phyloP scores from a whole-genome alignment of 805 yeast genomes.

The Kazachstania africana region DNA sequence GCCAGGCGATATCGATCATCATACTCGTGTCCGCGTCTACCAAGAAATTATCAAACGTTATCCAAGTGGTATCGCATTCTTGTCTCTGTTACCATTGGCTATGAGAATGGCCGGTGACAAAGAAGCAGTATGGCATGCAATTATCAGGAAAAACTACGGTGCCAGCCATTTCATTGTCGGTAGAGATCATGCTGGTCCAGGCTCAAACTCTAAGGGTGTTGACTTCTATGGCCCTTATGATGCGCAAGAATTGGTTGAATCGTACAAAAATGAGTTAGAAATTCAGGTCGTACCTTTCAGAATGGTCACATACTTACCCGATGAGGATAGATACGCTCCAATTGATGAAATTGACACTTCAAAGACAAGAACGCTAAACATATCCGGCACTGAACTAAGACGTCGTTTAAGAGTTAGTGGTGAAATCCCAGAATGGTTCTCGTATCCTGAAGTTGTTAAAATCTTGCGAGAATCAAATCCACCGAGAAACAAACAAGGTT shows the following conservation, averaged over 20 bases:
- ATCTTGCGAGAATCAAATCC: constrained; percentile 88
- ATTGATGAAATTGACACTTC: constrained; percentile 73
- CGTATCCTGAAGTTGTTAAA: constrained; percentile 90
- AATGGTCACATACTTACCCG: constrained; percentile 94
- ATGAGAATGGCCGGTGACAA: constrained; percentile 99
- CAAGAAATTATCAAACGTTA: constrained; percentile 84
- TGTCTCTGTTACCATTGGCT: constrained; percentile 83
- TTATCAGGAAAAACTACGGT: constrained; percentile 91
- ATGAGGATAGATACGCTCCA: constrained; percentile 89
- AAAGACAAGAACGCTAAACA: constrained; percentile 72
- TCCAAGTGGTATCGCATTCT: constrained; percentile 87
- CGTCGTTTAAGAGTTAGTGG: constrained; percentile 76
- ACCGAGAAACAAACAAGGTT: constrained; percentile 83
- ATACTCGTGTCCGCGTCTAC: constrained; percentile 92
- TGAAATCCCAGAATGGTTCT: constrained; percentile 92
- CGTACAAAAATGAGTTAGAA: constrained; percentile 63
- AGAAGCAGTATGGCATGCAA: constrained; percentile 97
- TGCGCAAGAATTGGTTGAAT: constrained; percentile 80
- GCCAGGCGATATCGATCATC: constrained; percentile 97
- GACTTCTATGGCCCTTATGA: constrained; percentile 96
- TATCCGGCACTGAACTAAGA: constrained; percentile 91
- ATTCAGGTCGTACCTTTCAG: constrained; percentile 92
- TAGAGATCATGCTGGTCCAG: constrained; percentile 98
- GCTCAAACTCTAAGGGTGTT: constrained; percentile 73
- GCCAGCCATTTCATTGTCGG: constrained; percentile 96